Conservation (phyloP, 163 green algal genomes). For the Scenedesmus sp. region DNA sequence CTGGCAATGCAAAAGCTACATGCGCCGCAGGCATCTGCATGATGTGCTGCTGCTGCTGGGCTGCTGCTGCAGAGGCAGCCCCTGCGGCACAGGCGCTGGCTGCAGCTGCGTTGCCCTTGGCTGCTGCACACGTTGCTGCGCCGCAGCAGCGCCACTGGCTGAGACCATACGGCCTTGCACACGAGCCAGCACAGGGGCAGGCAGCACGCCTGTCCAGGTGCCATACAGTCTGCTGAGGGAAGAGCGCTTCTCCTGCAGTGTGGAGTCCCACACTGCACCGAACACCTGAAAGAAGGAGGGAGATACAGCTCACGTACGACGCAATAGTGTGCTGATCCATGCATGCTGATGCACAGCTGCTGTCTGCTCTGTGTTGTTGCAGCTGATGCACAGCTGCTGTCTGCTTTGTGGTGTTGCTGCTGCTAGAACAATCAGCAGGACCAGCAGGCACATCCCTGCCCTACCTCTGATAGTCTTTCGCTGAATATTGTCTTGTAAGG, state of each 20-base stretch:
- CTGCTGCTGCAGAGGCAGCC: neutral
- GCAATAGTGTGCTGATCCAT: neutral
- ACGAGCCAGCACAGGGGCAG: slow-evolving; percentile 52
- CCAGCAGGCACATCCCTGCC: slow-evolving; percentile 3
- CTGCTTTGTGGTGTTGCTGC: neutral
- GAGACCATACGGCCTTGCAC: slow-evolving; percentile 43
- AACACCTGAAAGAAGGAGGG: slow-evolving; percentile 61
- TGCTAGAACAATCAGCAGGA: neutral
- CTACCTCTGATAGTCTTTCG: slow-evolving; percentile 63
- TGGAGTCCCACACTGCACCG: slow-evolving; percentile 52
- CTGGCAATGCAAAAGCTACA: neutral
- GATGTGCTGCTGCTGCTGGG: slow-evolving; percentile 27
- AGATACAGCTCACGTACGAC: neutral
- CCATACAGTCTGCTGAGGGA: slow-evolving; percentile 64
- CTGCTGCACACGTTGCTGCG: slow-evolving; percentile 4
- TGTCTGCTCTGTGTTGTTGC: neutral
- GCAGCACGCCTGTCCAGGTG: slow-evolving; percentile 71
- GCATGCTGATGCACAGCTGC: neutral
- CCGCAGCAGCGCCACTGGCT: neutral
- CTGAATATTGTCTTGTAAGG: slow-evolving; percentile 74
- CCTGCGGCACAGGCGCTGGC: neutral
- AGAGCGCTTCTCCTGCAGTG: slow-evolving; percentile 20
- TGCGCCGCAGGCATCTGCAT: neutral
- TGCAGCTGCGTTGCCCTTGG: slow-evolving; percentile 23
- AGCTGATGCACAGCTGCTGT: neutral